A percentile compares a stretch with the other conserved stretches of the same genome.
Evolutionary conservation across 2,329 filamentous ascomycete genomes (phyloP).

Genomic region (Chaetothyriales sp.): DNA sequence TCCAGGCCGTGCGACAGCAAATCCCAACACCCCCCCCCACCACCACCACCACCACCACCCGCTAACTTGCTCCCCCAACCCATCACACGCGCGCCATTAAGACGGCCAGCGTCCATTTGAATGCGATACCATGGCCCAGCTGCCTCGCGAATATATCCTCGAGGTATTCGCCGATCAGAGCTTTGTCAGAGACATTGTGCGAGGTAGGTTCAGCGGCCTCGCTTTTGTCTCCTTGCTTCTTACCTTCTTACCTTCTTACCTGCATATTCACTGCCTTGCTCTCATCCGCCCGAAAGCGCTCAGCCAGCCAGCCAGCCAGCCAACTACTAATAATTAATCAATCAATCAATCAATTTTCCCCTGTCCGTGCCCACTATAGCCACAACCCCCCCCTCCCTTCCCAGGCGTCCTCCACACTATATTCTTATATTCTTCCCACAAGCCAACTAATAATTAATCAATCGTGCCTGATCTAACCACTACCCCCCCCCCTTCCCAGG

Average conservation of each 20-base stretch:
- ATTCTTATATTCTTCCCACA: slow-evolving; percentile 99
- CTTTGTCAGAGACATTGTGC: slow-evolving; percentile 82
- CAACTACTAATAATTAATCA: background rate
- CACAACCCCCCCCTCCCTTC: slow-evolving; percentile 2
- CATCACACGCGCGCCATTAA: background rate
- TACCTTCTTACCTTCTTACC: background rate
- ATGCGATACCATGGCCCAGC: slow-evolving; percentile 22
- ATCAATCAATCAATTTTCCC: background rate
- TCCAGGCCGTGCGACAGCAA: slow-evolving; percentile 1
- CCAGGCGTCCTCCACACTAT: slow-evolving; percentile 86
- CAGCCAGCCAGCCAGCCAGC: background rate
- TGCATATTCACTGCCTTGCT: background rate
- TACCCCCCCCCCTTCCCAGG: slow-evolving; percentile 36
- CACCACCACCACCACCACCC: background rate
- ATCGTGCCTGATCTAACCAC: slow-evolving; percentile 9
- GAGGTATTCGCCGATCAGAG: slow-evolving; percentile 85
- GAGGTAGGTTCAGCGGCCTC: slow-evolving; percentile 45
- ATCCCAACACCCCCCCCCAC: slow-evolving; percentile 5
- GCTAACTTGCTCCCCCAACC: background rate
- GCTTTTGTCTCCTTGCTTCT: background rate
- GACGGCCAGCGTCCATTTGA: background rate
- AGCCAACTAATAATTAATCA: no score
- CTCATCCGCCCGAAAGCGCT: background rate
- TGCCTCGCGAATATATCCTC: slow-evolving; percentile 76
- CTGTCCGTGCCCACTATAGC: slow-evolving; percentile 6